Percentiles rank a stretch among this genome's conserved stretches.
Evolutionary conservation across 106 monocot genomes (phyloP).

Genomic region (Dioscorea dumetorum): DNA sequence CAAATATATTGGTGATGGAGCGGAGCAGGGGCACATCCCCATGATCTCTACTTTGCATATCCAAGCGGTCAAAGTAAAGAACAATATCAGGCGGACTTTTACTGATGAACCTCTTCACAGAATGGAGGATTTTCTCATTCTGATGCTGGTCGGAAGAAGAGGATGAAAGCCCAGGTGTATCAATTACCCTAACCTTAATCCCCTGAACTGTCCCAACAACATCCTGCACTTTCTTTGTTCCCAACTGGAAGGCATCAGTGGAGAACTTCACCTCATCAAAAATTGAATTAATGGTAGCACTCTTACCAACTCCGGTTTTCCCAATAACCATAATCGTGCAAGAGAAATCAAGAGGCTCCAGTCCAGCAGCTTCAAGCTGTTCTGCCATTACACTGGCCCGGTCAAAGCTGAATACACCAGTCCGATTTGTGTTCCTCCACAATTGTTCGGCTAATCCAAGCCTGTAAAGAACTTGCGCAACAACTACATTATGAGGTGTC

Average conservation of each 20-base stretch:
- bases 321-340: conserved; percentile 98
- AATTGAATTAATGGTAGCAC: conserved; percentile 94
- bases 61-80: conserved; percentile 89
- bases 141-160: conserved; percentile 56
- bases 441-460: conserved; percentile 95
- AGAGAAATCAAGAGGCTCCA: conserved; percentile 69
- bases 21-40: conserved; percentile 74
- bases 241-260: conserved; percentile 62
- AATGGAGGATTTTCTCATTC: conserved; percentile 69
- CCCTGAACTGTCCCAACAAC: conserved; percentile 73
- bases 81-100: conserved; percentile 87
- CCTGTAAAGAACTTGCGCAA: conserved; percentile 92
- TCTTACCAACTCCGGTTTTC: conserved; percentile 92
- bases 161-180: conserved; percentile 81
- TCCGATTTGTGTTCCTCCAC: conserved; percentile 57
- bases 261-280: conserved; percentile 52
- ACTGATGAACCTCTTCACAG: conserved; percentile 69
- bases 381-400: conserved; percentile 90
- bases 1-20: conserved; percentile 80
- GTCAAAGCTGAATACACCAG: conserved; percentile 81
- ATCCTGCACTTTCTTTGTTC: conserved; percentile 69
- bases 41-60: conserved; percentile 86
- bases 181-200: conserved; percentile 82
- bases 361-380: conserved; percentile 70
- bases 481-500: conserved; percentile 94